Evolutionary conservation across 371 early-diverging fungal species (phyloP).

Genomic region (Apophysomyces ossiformis): DNA sequence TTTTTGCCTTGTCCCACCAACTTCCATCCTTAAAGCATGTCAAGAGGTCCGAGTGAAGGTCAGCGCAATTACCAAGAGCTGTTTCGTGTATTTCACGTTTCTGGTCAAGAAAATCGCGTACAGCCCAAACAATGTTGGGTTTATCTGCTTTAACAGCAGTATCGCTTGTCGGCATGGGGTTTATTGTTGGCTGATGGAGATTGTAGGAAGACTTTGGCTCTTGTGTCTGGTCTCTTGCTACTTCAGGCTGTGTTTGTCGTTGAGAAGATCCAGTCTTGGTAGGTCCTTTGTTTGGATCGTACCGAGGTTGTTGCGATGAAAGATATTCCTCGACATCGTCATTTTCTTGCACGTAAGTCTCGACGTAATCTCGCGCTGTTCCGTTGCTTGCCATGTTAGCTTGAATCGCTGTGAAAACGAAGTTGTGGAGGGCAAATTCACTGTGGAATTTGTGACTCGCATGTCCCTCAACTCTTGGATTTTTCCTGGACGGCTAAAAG

Average conservation of each 20-base stretch:
- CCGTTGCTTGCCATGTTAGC: conserved; percentile 26
- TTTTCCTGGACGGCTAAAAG: too few relatives aligned
- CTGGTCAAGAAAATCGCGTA: conserved; percentile 46
- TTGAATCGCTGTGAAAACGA: background rate
- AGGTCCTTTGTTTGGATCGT: conserved; percentile 41
- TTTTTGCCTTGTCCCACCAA: conserved; percentile 67
- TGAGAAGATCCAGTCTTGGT: conserved; percentile 20
- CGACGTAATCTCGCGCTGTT: conserved; percentile 47
- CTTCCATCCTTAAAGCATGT: conserved; percentile 61
- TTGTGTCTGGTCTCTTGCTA: conserved; percentile 16
- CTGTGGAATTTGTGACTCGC: too few relatives aligned
- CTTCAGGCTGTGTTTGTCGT: background rate
- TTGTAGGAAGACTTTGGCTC: conserved; percentile 30
- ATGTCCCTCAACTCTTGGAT: too few relatives aligned
- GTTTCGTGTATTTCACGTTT: conserved; percentile 55
- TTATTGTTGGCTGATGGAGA: conserved; percentile 20
- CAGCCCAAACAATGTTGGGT: conserved; percentile 29
- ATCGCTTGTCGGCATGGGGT: conserved; percentile 15
- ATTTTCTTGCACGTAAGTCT: conserved; percentile 40
- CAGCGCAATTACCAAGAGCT: conserved; percentile 59
- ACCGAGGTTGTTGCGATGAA: conserved; percentile 40
- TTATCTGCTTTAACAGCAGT: conserved; percentile 16
- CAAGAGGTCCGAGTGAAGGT: conserved; percentile 54
- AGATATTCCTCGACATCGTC: conserved; percentile 32
- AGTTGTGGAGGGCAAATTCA: background rate